Evolutionary conservation across 1,284 basidiomycete genomes (phyloP).

Genomic region (Polyporus tsugae): DNA sequence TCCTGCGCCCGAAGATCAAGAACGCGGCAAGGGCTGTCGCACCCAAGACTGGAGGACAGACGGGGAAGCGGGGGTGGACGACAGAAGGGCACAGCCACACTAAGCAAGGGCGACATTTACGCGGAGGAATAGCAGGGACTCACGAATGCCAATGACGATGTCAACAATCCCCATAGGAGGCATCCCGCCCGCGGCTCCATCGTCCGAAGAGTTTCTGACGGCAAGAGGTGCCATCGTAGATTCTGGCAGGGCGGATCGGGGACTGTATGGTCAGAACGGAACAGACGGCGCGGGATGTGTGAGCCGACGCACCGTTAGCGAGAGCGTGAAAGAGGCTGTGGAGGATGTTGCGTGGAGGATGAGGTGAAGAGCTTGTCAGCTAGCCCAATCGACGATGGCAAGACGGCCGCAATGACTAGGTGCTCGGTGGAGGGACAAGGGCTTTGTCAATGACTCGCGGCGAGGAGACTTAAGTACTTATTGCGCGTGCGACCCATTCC

Average conservation of each 20-base stretch:
- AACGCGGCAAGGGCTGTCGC: not conserved
- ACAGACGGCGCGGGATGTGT: not conserved
- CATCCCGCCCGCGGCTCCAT: not conserved
- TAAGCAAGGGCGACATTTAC: not conserved
- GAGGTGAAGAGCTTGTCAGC: not conserved
- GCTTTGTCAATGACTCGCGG: not conserved
- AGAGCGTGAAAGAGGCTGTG: not conserved
- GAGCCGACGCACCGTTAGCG: not conserved
- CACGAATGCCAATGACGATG: not conserved
- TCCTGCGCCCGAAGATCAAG: not conserved
- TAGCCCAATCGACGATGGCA: not conserved
- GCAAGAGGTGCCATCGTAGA: constrained; percentile 1
- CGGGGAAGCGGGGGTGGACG: not conserved
- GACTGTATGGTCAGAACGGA: not conserved
- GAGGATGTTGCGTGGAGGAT: not conserved
- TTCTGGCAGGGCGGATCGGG: not conserved
- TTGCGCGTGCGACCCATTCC: not conserved
- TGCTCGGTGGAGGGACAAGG: not conserved
- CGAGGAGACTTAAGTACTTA: not conserved
- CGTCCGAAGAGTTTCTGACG: not conserved
- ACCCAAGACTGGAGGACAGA: not conserved
- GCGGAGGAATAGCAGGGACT: not conserved
- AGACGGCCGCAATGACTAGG: not conserved
- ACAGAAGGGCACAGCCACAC: not conserved
- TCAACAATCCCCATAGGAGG: not conserved